These are phyloP conservation scores for Fusarium humuli DNA, from an alignment of 2,329 filamentous ascomycete species.

Conservation along the genomic window DNA sequence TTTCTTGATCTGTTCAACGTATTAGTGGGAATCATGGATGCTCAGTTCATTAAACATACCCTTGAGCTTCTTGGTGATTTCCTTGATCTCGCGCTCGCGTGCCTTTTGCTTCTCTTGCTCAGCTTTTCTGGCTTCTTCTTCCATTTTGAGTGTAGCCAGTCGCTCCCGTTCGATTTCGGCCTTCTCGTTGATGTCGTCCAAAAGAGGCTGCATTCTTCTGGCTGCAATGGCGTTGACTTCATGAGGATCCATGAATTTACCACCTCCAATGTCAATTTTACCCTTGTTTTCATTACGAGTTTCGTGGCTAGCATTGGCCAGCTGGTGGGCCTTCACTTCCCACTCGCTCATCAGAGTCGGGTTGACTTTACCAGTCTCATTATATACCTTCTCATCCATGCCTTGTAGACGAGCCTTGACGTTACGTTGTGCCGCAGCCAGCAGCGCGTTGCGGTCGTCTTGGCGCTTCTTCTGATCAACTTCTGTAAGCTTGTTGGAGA, in stretches of 20 bases:
- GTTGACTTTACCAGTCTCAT: slow-evolving; percentile 79
- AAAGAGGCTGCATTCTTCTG: slow-evolving; percentile 80
- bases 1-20: slow-evolving; percentile 57
- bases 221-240: slow-evolving; percentile 85
- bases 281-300: slow-evolving; percentile 65
- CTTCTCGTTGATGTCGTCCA: slow-evolving; percentile 86
- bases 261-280: slow-evolving; percentile 79
- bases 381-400: slow-evolving; percentile 85
- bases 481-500: slow-evolving; percentile 74
- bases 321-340: slow-evolving; percentile 79
- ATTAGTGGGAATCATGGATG: slow-evolving; percentile 45
- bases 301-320: slow-evolving; percentile 74
- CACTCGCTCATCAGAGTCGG: slow-evolving; percentile 78
- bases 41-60: slow-evolving; percentile 58
- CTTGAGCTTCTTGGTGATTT: slow-evolving; percentile 66
- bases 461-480: slow-evolving; percentile 80
- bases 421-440: slow-evolving; percentile 85
- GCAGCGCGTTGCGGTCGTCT: slow-evolving; percentile 78
- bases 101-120: slow-evolving; percentile 60
- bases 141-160: slow-evolving; percentile 72
- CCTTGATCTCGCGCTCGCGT: slow-evolving; percentile 65
- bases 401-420: slow-evolving; percentile 81
- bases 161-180: slow-evolving; percentile 78
- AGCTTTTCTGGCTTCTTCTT: slow-evolving; percentile 68
- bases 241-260: slow-evolving; percentile 80